Evolutionary conservation across 768 basidiomycete species (phyloP).

Genomic region (Fomitopsis serialis): DNA sequence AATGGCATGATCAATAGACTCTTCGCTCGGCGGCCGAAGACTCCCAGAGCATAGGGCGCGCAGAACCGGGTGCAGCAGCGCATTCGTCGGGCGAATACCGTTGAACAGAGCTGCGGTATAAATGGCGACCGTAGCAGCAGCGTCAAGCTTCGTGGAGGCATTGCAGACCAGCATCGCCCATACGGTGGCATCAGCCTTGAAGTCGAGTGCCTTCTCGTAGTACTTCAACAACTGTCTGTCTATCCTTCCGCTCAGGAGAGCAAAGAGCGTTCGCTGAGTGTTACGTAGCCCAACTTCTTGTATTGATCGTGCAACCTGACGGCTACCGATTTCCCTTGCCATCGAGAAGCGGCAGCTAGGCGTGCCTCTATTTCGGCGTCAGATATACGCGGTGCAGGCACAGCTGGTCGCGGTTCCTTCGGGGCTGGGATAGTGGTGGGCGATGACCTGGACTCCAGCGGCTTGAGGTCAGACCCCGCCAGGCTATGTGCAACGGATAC

Average conservation of each 20-base stretch:
- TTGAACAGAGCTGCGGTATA: conserved; percentile 41
- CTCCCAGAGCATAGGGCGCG: conserved; percentile 39
- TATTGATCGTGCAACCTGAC: background rate
- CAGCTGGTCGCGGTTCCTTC: background rate
- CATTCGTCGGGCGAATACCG: conserved; percentile 43
- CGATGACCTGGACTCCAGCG: background rate
- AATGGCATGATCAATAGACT: conserved; percentile 48
- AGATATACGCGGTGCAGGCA: background rate
- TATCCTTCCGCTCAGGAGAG: conserved; percentile 39
- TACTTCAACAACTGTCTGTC: conserved; percentile 35
- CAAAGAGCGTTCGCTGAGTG: conserved; percentile 28
- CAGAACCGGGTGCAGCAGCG: conserved; percentile 52
- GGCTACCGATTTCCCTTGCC: background rate
- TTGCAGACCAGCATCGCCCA: conserved; percentile 58
- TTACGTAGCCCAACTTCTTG: conserved; percentile 24
- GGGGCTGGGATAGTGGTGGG: too few relatives aligned
- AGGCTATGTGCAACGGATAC: background rate
- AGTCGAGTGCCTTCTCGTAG: conserved; percentile 35
- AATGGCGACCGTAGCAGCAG: conserved; percentile 36
- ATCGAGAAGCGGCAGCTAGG: background rate
- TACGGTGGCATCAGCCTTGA: conserved; percentile 36
- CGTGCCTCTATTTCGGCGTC: background rate
- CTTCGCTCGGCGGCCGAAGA: conserved; percentile 31
- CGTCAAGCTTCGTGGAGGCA: background rate
- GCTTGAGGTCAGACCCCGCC: background rate